Evolutionary conservation across 495 filamentous ascomycete species (phyloP).

Genomic region (Aspergillus incahuasiensis): DNA sequence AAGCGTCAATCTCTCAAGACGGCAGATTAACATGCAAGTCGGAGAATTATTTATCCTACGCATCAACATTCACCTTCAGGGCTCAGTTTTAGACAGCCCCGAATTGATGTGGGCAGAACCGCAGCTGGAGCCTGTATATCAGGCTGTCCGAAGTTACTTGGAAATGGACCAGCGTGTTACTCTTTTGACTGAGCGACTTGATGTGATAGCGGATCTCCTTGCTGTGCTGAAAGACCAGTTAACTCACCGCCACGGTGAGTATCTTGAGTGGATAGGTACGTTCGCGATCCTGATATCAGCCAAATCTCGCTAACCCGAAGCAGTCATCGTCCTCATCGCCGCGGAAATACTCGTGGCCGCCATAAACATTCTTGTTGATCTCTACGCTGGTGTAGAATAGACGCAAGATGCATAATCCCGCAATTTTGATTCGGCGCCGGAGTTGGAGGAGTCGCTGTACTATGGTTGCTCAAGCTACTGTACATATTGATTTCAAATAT

Average conservation of each 20-base stretch:
- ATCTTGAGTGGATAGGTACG: conserved; percentile 91
- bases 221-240: conserved; percentile 95
- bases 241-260: conserved; percentile 93
- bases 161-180: conserved; percentile 97
- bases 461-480: background rate
- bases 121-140: conserved; percentile 90
- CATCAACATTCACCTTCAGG: conserved; percentile 97
- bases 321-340: conserved; percentile 91
- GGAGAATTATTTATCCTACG: conserved; percentile 95
- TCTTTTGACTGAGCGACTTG: conserved; percentile 80
- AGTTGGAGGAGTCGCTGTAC: conserved; percentile 1
- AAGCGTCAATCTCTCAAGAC: conserved; percentile 75
- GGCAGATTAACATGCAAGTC: conserved; percentile 96
- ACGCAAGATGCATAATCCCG: background rate
- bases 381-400: conserved; percentile 79
- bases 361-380: conserved; percentile 92
- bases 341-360: conserved; percentile 93
- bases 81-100: conserved; percentile 92
- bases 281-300: conserved; percentile 6
- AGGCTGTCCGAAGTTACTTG: conserved; percentile 88
- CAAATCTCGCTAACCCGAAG: conserved; percentile 6
- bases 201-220: conserved; percentile 90
- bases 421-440: background rate
- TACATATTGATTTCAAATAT: background rate
- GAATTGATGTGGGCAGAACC: conserved; percentile 99